A percentile compares a stretch with the other conserved stretches of the same genome.
Evolutionary conservation across 306 rosid genomes (phyloP).

Genomic region (Medicago truncatula): DNA sequence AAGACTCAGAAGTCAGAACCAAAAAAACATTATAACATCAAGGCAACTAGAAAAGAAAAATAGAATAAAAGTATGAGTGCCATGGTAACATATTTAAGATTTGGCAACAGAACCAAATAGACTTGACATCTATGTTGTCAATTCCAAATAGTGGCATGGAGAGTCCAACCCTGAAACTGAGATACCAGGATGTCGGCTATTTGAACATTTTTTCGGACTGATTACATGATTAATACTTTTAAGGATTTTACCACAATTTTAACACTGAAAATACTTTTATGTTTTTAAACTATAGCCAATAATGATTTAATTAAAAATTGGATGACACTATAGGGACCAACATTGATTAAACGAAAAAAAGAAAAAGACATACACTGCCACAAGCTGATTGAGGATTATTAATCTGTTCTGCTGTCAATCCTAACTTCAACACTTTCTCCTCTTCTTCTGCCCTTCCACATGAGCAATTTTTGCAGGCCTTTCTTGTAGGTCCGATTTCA

Average conservation of each 20-base stretch:
- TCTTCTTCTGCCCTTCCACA: slow-evolving; percentile 97
- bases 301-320: background rate
- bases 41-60: background rate
- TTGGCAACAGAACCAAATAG: background rate
- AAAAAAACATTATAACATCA: background rate
- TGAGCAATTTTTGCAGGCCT: slow-evolving; percentile 92
- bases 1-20: background rate
- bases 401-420: slow-evolving; percentile 71
- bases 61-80: background rate
- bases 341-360: background rate
- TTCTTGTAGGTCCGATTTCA: slow-evolving; percentile 82
- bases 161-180: background rate
- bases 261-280: background rate
- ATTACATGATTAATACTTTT: background rate
- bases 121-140: background rate
- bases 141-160: background rate
- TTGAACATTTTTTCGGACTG: background rate
- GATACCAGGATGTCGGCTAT: slow-evolving; percentile 1
- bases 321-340: background rate
- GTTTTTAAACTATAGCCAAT: background rate
- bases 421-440: slow-evolving; percentile 78
- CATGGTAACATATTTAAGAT: background rate
- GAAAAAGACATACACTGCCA: slow-evolving; percentile 72
- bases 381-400: slow-evolving; percentile 89
- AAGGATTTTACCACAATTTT: background rate